A percentile compares a stretch with the other conserved stretches of the same genome.
phyloP scores from a whole-genome alignment of 2,329 filamentous ascomycete species.

The Trichoderma pleuroti region DNA sequence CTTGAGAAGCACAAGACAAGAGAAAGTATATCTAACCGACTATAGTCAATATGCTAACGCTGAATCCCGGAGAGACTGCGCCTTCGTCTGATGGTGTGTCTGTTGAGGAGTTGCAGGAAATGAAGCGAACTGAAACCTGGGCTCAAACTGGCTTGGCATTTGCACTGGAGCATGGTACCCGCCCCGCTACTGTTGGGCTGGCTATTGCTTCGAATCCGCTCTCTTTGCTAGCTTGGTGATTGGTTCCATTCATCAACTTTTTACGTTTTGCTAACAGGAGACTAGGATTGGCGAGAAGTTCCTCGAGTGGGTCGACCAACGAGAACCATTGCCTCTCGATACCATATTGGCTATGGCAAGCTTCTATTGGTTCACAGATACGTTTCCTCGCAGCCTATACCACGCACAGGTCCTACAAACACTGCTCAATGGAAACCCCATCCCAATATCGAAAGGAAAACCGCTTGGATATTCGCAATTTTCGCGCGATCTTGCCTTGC shows the following conservation, averaged over 20 bases:
- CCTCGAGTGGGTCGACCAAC: not conserved
- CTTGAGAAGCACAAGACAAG: not conserved
- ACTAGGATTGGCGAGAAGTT: not conserved
- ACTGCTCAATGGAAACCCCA: not conserved
- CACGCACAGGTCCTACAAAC: not conserved
- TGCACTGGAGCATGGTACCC: slow-evolving; percentile 1
- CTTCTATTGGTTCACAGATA: not conserved
- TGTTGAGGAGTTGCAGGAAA: not conserved
- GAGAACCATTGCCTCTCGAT: not conserved
- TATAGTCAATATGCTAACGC: not conserved
- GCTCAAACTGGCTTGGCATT: slow-evolving; percentile 19
- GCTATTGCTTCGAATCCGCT: not conserved
- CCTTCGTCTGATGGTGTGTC: not conserved
- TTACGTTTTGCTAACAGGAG: not conserved
- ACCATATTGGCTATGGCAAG: not conserved
- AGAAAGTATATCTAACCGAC: not conserved
- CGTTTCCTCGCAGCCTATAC: not conserved
- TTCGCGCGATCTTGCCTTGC: not conserved
- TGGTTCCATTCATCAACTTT: not conserved
- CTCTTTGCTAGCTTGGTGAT: not conserved
- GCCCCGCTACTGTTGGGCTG: not conserved
- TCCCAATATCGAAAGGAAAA: not conserved
- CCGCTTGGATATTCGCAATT: not conserved
- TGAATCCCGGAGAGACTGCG: not conserved
- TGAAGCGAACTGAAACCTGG: not conserved